These are phyloP conservation scores for Poa annua DNA, from an alignment of 176 grass and related monocot species.

Conservation along the genomic window DNA sequence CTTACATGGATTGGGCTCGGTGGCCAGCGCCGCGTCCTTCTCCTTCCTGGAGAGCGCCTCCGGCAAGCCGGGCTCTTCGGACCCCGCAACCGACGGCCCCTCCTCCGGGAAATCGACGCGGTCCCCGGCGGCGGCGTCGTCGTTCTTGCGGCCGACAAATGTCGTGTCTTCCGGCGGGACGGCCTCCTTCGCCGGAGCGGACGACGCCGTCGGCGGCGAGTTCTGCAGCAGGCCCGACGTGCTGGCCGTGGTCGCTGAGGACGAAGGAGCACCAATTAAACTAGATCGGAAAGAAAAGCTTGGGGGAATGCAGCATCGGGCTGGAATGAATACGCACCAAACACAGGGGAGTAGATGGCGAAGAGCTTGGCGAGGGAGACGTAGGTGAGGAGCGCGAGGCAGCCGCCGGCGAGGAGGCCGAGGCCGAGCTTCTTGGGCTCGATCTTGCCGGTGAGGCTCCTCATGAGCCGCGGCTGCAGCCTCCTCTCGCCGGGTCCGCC, in stretches of 20 bases:
- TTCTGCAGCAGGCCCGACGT: slow-evolving; percentile 47
- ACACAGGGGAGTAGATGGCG: slow-evolving; percentile 79
- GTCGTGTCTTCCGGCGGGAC: slow-evolving; percentile 23
- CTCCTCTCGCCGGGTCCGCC: slow-evolving; percentile 33
- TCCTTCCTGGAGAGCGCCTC: slow-evolving; percentile 29
- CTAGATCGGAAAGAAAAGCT: neutral
- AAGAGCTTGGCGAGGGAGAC: slow-evolving; percentile 59
- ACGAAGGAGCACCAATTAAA: neutral
- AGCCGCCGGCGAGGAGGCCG: slow-evolving; percentile 35
- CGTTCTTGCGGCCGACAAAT: neutral
- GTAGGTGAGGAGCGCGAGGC: slow-evolving; percentile 32
- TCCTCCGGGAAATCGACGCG: neutral
- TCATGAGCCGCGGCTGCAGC: slow-evolving; percentile 46
- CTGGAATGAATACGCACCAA: slow-evolving; percentile 35
- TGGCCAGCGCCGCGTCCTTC: neutral
- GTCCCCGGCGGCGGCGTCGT: neutral
- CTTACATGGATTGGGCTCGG: slow-evolving; percentile 37
- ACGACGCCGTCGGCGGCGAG: slow-evolving; percentile 24
- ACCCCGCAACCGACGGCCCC: neutral
- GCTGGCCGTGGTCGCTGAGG: slow-evolving; percentile 51
- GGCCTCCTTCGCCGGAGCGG: slow-evolving; percentile 34
- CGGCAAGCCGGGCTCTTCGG: slow-evolving; percentile 44
- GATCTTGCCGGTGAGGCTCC: slow-evolving; percentile 55
- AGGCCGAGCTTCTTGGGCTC: slow-evolving; percentile 79
- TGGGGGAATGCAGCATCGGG: neutral